These are phyloP conservation scores for Sporothrix sp. DNA, from an alignment of 2,329 filamentous ascomycete species.

Conservation along the genomic window DNA sequence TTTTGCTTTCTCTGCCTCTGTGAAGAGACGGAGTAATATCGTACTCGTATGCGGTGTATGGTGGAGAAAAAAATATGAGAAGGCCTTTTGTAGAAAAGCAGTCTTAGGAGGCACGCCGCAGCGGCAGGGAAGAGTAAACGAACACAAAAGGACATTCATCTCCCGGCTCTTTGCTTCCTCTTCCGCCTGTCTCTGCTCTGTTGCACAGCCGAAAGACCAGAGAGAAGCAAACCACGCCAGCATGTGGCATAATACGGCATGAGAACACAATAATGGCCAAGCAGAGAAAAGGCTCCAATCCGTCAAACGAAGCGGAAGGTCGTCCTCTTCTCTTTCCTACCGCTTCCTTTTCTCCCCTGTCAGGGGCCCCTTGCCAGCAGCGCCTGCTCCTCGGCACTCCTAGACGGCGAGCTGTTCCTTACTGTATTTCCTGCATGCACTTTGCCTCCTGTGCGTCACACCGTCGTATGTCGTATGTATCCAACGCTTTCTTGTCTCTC, in stretches of 20 bases:
- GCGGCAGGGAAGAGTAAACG: not conserved
- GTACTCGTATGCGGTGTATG: no score
- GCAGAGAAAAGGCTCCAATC: not conserved
- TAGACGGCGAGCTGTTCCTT: not conserved
- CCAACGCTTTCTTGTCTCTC: no score
- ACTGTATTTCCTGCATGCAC: not conserved
- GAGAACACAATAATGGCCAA: not conserved
- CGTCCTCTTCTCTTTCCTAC: not conserved
- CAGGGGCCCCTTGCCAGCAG: no score
- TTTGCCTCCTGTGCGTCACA: no score
- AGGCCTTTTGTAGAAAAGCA: no score
- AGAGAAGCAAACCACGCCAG: no score
- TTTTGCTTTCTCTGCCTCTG: not conserved
- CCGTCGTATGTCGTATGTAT: not conserved
- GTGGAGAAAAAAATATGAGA: no score
- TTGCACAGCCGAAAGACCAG: no score
- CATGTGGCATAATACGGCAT: no score
- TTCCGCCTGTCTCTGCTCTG: not conserved
- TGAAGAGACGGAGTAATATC: not conserved
- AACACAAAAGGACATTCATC: not conserved
- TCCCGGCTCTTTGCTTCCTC: not conserved
- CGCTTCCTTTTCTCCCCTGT: not conserved
- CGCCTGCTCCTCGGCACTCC: no score
- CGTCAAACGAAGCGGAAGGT: not conserved
- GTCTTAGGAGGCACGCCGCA: not conserved